Evolutionary conservation across 495 filamentous ascomycete species (phyloP), one percentile per base, ranked within the genome.

Genomic region (Durotheca rogersii): DNA sequence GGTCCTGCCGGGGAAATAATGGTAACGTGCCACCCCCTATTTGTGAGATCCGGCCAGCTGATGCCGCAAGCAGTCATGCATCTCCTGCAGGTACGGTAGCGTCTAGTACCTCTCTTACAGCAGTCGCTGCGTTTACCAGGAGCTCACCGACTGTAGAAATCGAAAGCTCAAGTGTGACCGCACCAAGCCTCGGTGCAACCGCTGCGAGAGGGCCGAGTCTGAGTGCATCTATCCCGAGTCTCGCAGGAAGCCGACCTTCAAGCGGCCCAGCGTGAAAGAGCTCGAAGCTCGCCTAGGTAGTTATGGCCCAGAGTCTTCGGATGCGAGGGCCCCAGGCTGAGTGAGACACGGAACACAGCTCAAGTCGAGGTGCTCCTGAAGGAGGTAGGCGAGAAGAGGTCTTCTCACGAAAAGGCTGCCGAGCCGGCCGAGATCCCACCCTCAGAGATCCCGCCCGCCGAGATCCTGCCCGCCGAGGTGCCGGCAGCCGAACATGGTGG

Each of bases 191-290:
- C 81, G 79, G 25, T 94, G 89, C 62, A 78, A 80, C 17, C 88
- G 88, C 9, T 94, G 89, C 62, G 76, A 78, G 17, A 76, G 84
- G 48, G 60, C 88, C 21, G 77, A 81, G 30, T 80, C 84, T 67
- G 84, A 86, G 39, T 94, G 89, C 68, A 69, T 82, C 4, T 94
- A 90, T 60, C 89, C 90, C 60, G 89, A 92, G 66, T 84, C 86
- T 38, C 79, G 89, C 56, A 83, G 86, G 72, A 94, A 91, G 71
- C 90, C 89, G 47, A 86, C 88, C 18, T 88, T 87, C n/a, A 94
- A 91, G 73, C 75, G 89, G 55, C 81, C 86, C 47, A 93, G 91
- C 71, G 89, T 92, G 53, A 90, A 84, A 72, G 85, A 89, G 61
- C 71, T 94, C 51, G 89, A 94, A 67, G 88, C 88, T 37, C 75